These are phyloP conservation scores for Rhodofomes roseus DNA, from an alignment of 1,284 basidiomycete species.

Conservation along the genomic window DNA sequence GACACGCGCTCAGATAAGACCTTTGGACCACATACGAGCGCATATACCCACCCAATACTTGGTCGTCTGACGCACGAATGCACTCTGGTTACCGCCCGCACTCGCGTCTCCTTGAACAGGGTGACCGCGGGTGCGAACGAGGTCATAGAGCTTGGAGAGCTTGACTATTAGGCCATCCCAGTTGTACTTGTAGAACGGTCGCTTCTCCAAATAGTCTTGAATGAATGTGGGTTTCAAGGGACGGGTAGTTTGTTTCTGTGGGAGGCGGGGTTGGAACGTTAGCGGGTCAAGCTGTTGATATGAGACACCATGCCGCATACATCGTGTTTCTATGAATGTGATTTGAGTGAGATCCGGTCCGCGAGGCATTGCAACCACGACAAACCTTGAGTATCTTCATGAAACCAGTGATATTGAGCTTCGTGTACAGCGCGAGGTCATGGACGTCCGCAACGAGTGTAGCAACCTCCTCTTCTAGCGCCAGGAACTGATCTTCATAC, in stretches of 20 bases:
- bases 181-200: slow-evolving; percentile 95
- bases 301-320: slow-evolving; percentile 35
- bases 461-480: slow-evolving; percentile 93
- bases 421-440: slow-evolving; percentile 92
- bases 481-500: slow-evolving; percentile 86
- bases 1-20: neutral
- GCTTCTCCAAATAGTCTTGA: slow-evolving; percentile 89
- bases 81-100: slow-evolving; percentile 93
- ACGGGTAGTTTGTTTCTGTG: slow-evolving; percentile 75
- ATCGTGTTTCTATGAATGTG: slow-evolving; percentile 68
- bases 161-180: slow-evolving; percentile 96
- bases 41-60: slow-evolving; percentile 89
- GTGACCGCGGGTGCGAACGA: slow-evolving; percentile 93
- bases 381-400: slow-evolving; percentile 95
- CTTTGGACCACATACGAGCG: neutral
- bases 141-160: slow-evolving; percentile 92
- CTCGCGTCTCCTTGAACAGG: slow-evolving; percentile 92
- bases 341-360: slow-evolving; percentile 2
- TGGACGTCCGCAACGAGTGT: slow-evolving; percentile 97
- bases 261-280: slow-evolving; percentile 1
- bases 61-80: slow-evolving; percentile 96
- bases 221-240: slow-evolving; percentile 72
- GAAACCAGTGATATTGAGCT: slow-evolving; percentile 97
- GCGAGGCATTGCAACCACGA: neutral
- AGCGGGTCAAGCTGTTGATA: neutral